Evolutionary conservation across 768 basidiomycete genomes (phyloP), one percentile per base, ranked within the genome.

Genomic region (Lentinula raphanica): DNA sequence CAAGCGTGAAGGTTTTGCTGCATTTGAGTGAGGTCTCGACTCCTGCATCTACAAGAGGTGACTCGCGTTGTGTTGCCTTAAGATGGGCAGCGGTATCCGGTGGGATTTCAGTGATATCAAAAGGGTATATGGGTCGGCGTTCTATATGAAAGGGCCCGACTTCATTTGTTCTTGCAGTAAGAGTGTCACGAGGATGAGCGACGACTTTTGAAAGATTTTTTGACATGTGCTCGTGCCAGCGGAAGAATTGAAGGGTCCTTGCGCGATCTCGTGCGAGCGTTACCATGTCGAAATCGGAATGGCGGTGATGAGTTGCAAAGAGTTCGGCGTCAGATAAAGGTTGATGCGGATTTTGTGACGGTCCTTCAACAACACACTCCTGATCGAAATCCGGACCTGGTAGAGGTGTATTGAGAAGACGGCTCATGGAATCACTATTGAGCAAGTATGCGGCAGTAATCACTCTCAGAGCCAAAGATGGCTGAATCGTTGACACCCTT

Each of bases 191-290:
- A 27, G 64, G 58, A 44, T 28, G 56, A 46, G 63, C 60, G 51
- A 67, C 57, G 25, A 62, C 55, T 54, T 62, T 63, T 0, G 60
- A 49, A 44, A 54, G 35, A 9, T 62, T 49, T 36, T 56, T 44
- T 38, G 56, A 53, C 21, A 68, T 59, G 50, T 63, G 49, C 17
- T 56, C 53, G 13, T 61, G 60, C 68, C 68, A 69, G 42, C 66
- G 67, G 59, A 68, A 67, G 55, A 68, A 68, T 58, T 69, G 68
- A 39, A 67, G 59, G 8, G 67, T 64, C 31, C 63, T 45, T 60
- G 56, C 46, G 23, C 58, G 64, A 62, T 68, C 63, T 42, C 61
- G 61, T 29, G 61, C 38, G 40, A 69, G 54, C 59, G 63, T 70
- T 12, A 38, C 54, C 23, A 59, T 38, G 49, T 70, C 64, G 42